A percentile compares a stretch with the other conserved stretches of the same genome.
phyloP scores from a whole-genome alignment of 768 basidiomycete genomes.

The Tephrocybe sp. region DNA sequence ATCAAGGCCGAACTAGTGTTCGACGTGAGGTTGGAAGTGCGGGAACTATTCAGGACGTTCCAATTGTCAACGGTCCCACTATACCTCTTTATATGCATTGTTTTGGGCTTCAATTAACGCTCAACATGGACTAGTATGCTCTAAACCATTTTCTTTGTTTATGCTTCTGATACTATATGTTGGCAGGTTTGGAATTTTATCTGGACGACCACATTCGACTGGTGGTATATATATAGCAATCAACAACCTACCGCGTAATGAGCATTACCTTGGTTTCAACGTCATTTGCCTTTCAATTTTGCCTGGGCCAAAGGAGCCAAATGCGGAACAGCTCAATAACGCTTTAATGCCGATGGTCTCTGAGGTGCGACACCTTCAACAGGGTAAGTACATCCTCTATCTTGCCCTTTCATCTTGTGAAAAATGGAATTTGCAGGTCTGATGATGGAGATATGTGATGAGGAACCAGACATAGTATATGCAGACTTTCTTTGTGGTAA shows the following conservation, averaged over 20 bases:
- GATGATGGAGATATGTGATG: slow-evolving; percentile 23
- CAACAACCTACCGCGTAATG: slow-evolving; percentile 20
- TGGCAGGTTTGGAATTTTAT: slow-evolving; percentile 24
- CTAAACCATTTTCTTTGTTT: background rate
- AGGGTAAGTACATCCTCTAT: slow-evolving; percentile 16
- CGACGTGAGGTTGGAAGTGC: background rate
- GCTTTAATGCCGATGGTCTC: slow-evolving; percentile 15
- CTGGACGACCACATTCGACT: slow-evolving; percentile 23
- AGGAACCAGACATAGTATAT: slow-evolving; percentile 16
- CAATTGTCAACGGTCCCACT: background rate
- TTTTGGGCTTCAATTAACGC: background rate
- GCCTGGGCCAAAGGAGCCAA: slow-evolving; percentile 28
- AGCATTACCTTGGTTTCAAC: slow-evolving; percentile 21
- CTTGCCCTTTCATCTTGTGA: background rate
- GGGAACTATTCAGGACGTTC: background rate
- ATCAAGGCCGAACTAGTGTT: background rate
- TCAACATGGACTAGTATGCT: background rate
- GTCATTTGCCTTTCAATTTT: slow-evolving; percentile 20
- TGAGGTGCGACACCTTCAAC: slow-evolving; percentile 21
- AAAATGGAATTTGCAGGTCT: slow-evolving; percentile 19
- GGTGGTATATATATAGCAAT: slow-evolving; percentile 24
- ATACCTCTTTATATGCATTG: background rate
- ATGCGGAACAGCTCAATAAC: slow-evolving; percentile 24
- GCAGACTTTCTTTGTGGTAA: slow-evolving; percentile 24
- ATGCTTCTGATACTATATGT: background rate